Conservation (phyloP, 306 rosid species). For the Arachis hypogaea region DNA sequence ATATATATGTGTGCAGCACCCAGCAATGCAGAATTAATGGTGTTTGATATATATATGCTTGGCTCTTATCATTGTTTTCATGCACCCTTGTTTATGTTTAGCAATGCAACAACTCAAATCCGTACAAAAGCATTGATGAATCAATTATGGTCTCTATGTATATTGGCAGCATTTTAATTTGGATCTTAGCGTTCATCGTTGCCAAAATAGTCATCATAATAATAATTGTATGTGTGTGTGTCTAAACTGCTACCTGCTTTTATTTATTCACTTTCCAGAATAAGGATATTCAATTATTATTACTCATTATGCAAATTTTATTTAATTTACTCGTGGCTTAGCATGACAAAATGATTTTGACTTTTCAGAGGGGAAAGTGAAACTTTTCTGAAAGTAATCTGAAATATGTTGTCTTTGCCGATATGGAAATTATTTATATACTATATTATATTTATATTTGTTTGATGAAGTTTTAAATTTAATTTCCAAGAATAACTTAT, state of each 20-base stretch:
- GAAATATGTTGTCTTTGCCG: conserved; percentile 1
- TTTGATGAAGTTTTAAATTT: too few species aligned
- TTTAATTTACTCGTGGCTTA: too few species aligned
- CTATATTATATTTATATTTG: too few species aligned
- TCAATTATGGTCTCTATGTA: neutral
- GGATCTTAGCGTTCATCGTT: conserved; percentile 27
- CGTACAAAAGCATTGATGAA: conserved; percentile 21
- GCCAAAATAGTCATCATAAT: conserved; percentile 2
- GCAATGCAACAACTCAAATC: conserved; percentile 44
- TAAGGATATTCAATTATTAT: neutral
- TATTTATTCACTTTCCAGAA: neutral
- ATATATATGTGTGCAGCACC: conserved; percentile 39
- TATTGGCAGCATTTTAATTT: neutral
- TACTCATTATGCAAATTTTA: neutral
- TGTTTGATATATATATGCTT: conserved; percentile 26
- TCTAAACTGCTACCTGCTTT: neutral
- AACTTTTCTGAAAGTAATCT: neutral
- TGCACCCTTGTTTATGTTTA: conserved; percentile 4
- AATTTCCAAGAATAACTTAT: too few species aligned
- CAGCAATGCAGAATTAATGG: neutral
- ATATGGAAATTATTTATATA: neutral
- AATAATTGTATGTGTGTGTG: neutral
- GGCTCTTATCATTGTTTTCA: conserved; percentile 26
- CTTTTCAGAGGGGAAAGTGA: neutral
- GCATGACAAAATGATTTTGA: neutral